phyloP scores from a whole-genome alignment of 169 alveolate species.

The Plasmodium ovale region DNA sequence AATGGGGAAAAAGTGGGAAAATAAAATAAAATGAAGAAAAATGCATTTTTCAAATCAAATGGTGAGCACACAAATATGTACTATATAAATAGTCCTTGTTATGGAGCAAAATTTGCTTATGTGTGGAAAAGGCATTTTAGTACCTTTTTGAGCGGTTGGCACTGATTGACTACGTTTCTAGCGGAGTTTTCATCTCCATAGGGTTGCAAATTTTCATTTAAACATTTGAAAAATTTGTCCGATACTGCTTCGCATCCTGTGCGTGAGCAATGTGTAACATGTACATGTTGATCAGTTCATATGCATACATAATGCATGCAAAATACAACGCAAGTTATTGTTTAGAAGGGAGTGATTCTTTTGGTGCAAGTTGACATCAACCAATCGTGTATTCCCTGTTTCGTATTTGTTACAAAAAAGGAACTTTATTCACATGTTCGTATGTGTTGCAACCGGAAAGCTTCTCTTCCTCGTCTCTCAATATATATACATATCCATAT shows the following conservation, averaged over 20 bases:
- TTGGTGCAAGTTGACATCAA: neutral
- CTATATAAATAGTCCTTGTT: neutral
- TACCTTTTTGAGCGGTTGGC: constrained; percentile 40
- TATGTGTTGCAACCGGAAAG: neutral
- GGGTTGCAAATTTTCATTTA: constrained; percentile 47
- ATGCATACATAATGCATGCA: neutral
- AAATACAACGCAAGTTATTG: neutral
- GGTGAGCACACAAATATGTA: no score
- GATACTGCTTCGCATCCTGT: constrained; percentile 55
- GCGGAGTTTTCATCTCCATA: constrained; percentile 19
- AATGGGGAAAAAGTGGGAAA: neutral
- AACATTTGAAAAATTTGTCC: constrained; percentile 36
- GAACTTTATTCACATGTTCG: no score
- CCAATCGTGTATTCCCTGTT: no score
- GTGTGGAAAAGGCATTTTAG: no score
- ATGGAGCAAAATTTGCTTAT: neutral
- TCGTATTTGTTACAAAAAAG: no score
- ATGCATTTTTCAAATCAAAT: neutral
- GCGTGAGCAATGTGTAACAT: no score
- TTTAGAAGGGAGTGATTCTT: neutral
- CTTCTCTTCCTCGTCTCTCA: neutral
- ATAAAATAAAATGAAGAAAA: constrained; percentile 2
- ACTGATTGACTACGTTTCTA: neutral
- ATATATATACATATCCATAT: neutral
- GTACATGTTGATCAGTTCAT: no score